Base-by-base conservation (phyloP, 306 rosid genomes). In the Quercus glauca region DNA sequence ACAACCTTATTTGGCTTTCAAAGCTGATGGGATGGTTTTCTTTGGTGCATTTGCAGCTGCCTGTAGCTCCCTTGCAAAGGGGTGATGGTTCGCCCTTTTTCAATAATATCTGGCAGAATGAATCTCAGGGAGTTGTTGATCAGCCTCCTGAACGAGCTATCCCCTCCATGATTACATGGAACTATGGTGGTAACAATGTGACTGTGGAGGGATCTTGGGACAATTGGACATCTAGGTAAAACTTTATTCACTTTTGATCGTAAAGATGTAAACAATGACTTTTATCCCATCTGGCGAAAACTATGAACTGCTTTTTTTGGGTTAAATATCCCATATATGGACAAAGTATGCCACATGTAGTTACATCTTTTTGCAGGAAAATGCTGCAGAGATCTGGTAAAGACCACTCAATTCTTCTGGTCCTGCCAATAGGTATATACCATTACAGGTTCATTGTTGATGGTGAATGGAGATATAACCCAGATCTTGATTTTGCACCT, bases 181-280 rank as follows among this genome's bases (percentile, higher is more conserved):
- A 17, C 55, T 88, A 75, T 57, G 98, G 94, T 73, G 97, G 98
- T 73, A 87, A 74, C 78, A 89, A 64, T 75, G 96, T 94, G 57
- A 90, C 82, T 60, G 91, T 92, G 61, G 93, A 94, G 91, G 98
- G 98, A 78, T 92, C 98, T 70, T 94, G 98, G 98, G 96, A 94
- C 87, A 86, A 89, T 83, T 94, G 98, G 98, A 69, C 82, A 68
- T 85, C 97, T 57, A 94, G 96, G 98, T 90, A 74, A 83, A 78
- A 64, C 63, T 56, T 65, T 65, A 29, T 57, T 65, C 71, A 70
- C 35, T 79, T 53, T 15, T 76, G 53, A 45, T 45, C 0, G 2
- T 45, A 45, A 83, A 52, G 55, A 73, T 26, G 29, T 43, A 61
- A 72, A 79, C 26, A 13, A 9, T 21, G 5, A 26, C 37, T 83